Percentiles rank a stretch among this genome's conserved stretches.
Conservation (phyloP, 257 asterid species). For the Pogostemon cablin region DNA sequence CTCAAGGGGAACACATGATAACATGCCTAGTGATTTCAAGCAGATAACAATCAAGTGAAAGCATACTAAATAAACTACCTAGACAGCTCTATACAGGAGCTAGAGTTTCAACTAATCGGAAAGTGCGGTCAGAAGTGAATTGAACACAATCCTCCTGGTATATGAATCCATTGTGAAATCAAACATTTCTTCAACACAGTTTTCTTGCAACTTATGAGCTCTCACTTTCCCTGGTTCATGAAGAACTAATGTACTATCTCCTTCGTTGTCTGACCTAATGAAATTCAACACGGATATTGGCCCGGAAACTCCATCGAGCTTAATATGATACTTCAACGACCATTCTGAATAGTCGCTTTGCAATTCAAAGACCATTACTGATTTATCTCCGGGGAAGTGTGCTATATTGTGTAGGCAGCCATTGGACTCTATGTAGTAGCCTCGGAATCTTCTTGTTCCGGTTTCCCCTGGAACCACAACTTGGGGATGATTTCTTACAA, state of each 20-base stretch:
- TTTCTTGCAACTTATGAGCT: slow-evolving; percentile 23
- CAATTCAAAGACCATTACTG: slow-evolving; percentile 35
- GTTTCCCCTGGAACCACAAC: slow-evolving; percentile 21
- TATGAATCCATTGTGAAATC: slow-evolving; percentile 27
- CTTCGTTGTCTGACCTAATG: slow-evolving; percentile 32
- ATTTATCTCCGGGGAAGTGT: slow-evolving; percentile 26
- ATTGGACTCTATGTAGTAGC: slow-evolving; percentile 27
- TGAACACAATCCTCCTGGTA: slow-evolving; percentile 13
- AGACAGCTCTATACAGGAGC: slow-evolving; percentile 16
- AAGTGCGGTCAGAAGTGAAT: slow-evolving; percentile 5
- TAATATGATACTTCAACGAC: slow-evolving; percentile 32
- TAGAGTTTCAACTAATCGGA: slow-evolving; percentile 37
- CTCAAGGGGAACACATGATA: not conserved
- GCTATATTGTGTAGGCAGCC: slow-evolving; percentile 35
- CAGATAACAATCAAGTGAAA: not conserved
- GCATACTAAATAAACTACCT: slow-evolving; percentile 14
- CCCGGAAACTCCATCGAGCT: slow-evolving; percentile 7
- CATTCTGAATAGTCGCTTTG: slow-evolving; percentile 29
- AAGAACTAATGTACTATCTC: slow-evolving; percentile 37
- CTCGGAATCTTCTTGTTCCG: not conserved
- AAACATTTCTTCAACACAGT: slow-evolving; percentile 21
- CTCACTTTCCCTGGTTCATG: slow-evolving; percentile 34
- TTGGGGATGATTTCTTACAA: slow-evolving; percentile 34
- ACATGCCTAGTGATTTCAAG: not conserved
- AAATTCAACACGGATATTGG: slow-evolving; percentile 34